Base-by-base conservation (phyloP, 306 rosid species). In the Macrotyloma uniflorum region DNA sequence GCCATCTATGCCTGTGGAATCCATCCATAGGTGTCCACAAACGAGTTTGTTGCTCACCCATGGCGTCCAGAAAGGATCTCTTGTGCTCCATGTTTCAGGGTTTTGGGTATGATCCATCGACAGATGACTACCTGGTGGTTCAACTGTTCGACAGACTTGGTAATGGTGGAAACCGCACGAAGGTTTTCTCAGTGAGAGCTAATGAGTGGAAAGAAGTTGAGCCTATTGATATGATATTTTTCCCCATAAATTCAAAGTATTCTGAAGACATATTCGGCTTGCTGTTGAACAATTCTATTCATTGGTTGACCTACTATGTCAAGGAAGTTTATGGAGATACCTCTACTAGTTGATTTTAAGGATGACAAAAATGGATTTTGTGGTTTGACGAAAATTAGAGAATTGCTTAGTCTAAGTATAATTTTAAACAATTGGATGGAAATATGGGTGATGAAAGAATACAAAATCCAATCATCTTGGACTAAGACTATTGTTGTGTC, bases 391-490 rank as follows among this genome's bases (percentile, higher is more conserved):
- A 2, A 26, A 26, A 1, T 26, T 26, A 2, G 1, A 26, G 28
- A 2, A 2, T 26, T 26, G 1, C 28, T 26, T 2, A 26, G 2
- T 26, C 28, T 26, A 1, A 26, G 1, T 35, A 8, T 35, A 8
- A 8, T 1, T 8, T 38, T 3, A 2, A 38, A 38, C 40, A 1
- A 36, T 38, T 3, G 4, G 12, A 2, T 22, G 20, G 63, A 63
- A 2, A 77, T 77, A 77, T 77, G 85, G 79, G 51, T 77, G 35
- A 77, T 82, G 85, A 5, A 65, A 66, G 28, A 26, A 26, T 26
- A 26, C 28, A 26, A 26, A 26, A 2, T 26, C 1, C 28, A 26
- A 26, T 26, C 28, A 26, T 26, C 28, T 26, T 26, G 28, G 28
- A 26, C 28, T 1, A 26, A 26, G 28, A 26, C 28, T 16, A 24